Conservation (phyloP, 2,329 filamentous ascomycete species). For the Pseudogymnoascus sp. region DNA sequence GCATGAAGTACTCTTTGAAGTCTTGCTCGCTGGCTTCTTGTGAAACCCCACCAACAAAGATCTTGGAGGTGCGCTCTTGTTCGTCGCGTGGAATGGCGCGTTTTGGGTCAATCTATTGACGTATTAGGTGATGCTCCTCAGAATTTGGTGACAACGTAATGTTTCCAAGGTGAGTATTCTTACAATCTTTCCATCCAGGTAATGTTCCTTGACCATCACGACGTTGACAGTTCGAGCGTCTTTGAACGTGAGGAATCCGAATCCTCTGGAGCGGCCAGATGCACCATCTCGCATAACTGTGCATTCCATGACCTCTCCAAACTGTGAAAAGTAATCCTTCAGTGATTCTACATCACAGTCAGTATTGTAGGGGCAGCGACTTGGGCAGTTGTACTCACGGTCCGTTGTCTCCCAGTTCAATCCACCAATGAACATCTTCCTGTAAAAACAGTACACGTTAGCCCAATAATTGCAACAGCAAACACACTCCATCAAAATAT, state of each 20-base stretch:
- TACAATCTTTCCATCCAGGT: conserved; percentile 96
- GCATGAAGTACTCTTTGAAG: conserved; percentile 93
- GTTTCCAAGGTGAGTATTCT: conserved; percentile 34
- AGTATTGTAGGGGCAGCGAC: conserved; percentile 19
- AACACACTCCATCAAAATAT: not conserved
- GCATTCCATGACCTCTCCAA: conserved; percentile 93
- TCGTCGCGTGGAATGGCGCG: conserved; percentile 94
- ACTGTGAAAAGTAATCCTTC: conserved; percentile 94
- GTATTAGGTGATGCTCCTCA: conserved; percentile 9
- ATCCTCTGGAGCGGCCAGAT: conserved; percentile 87
- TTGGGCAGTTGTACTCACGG: conserved; percentile 51
- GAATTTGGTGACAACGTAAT: not conserved
- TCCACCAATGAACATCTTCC: conserved; percentile 99
- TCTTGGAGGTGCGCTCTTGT: conserved; percentile 97
- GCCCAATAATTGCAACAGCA: not conserved
- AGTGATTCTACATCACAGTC: conserved; percentile 65
- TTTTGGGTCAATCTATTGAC: conserved; percentile 83
- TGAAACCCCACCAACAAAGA: conserved; percentile 95
- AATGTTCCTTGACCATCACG: conserved; percentile 99
- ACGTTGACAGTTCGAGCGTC: conserved; percentile 97
- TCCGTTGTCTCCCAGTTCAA: conserved; percentile 99
- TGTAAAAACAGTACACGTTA: conserved; percentile 34
- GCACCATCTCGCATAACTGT: conserved; percentile 98
- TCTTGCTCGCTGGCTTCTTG: conserved; percentile 95
- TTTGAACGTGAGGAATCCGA: conserved; percentile 96